phyloP scores from a whole-genome alignment of 2,329 filamentous ascomycete species.

The Fusarium pseudonygamai region DNA sequence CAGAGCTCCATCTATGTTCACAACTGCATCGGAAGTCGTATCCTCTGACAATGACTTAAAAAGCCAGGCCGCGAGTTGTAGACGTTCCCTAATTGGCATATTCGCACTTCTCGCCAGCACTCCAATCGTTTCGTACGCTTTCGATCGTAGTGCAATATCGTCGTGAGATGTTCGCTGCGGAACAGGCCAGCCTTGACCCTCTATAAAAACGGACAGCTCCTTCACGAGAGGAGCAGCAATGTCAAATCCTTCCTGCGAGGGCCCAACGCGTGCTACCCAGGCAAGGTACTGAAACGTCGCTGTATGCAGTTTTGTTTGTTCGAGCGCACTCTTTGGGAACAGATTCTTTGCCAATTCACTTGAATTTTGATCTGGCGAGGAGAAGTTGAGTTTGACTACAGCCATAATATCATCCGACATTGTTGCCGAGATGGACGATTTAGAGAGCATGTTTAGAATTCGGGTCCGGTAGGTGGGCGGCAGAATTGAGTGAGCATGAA shows the following conservation, averaged over 20 bases:
- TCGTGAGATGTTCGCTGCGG: constrained; percentile 67
- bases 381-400: constrained; percentile 75
- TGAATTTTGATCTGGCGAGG: constrained; percentile 40
- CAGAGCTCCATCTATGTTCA: constrained; percentile 89
- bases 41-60: constrained; percentile 87
- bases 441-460: constrained; percentile 78
- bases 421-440: constrained; percentile 77
- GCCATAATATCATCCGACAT: constrained; percentile 74
- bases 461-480: constrained; percentile 80
- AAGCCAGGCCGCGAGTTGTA: constrained; percentile 74
- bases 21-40: constrained; percentile 75
- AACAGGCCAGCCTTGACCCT: constrained; percentile 83
- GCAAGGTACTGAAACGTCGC: constrained; percentile 88
- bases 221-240: constrained; percentile 76
- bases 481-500: constrained; percentile 76
- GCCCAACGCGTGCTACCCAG: constrained; percentile 82
- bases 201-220: constrained; percentile 77
- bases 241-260: constrained; percentile 64
- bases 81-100: constrained; percentile 63
- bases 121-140: constrained; percentile 91
- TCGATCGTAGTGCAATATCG: constrained; percentile 74
- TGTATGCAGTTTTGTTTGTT: constrained; percentile 80
- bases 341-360: constrained; percentile 30
- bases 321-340: constrained; percentile 66
- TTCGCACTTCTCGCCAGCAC: constrained; percentile 75